These are phyloP conservation scores for Arachnomyces sp. DNA, from an alignment of 2,329 filamentous ascomycete genomes.

Conservation along the genomic window DNA sequence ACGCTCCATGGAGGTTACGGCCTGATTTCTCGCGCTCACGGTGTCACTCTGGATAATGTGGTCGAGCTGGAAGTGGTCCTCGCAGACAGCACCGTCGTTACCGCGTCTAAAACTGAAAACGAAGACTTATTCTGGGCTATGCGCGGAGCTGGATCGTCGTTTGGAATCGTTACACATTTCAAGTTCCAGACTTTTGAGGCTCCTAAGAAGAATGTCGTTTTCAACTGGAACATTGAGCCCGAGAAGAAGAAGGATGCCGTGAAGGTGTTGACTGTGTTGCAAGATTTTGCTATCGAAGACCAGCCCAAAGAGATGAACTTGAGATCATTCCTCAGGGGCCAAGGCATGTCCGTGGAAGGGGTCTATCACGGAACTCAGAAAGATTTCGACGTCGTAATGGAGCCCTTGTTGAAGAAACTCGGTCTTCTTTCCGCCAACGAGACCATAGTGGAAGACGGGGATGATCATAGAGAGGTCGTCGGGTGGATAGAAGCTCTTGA, in stretches of 20 bases:
- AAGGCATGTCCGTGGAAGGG: slow-evolving; percentile 48
- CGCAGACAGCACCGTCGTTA: slow-evolving; percentile 34
- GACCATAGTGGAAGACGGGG: no score
- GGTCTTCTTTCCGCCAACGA: background rate
- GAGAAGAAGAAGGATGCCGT: slow-evolving; percentile 39
- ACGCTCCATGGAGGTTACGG: slow-evolving; percentile 19
- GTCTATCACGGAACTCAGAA: slow-evolving; percentile 51
- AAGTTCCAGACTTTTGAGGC: slow-evolving; percentile 28
- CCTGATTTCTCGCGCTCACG: slow-evolving; percentile 36
- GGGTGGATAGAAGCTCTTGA: slow-evolving; percentile 1
- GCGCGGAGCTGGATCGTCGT: slow-evolving; percentile 46
- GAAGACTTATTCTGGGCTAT: slow-evolving; percentile 46
- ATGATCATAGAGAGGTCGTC: no score
- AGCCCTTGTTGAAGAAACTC: slow-evolving; percentile 1
- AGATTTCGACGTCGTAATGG: slow-evolving; percentile 38
- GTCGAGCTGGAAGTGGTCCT: slow-evolving; percentile 40
- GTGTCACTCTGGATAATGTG: slow-evolving; percentile 41
- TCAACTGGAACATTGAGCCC: slow-evolving; percentile 45
- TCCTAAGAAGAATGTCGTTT: slow-evolving; percentile 42
- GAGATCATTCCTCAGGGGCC: slow-evolving; percentile 46
- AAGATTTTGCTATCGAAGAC: slow-evolving; percentile 42
- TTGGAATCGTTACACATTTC: slow-evolving; percentile 43
- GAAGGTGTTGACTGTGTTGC: slow-evolving; percentile 48
- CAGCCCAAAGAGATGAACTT: slow-evolving; percentile 51
- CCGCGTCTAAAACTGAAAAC: slow-evolving; percentile 24